Evolutionary conservation across 345 rosid genomes (phyloP), one percentile per base, ranked within the genome.

Genomic region (Salix exigua): DNA sequence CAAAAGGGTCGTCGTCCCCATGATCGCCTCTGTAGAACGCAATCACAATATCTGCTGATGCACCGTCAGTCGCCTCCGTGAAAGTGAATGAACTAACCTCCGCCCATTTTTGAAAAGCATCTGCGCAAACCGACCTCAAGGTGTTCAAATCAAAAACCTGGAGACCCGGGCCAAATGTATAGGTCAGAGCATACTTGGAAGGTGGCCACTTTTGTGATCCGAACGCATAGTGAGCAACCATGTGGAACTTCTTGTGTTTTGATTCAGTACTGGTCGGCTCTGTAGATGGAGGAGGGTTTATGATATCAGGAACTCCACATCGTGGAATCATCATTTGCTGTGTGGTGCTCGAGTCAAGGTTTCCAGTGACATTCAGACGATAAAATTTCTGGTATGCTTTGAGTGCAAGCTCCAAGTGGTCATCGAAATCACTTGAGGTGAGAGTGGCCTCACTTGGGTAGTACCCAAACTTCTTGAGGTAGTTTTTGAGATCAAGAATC

Each of bases 391-490:
- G 68, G 68, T 65, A 33, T 26, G 38, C 21, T 26, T 16, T 68
- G 33, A 68, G 40, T 6, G 50, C 53, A 19, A 26, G 42, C 53
- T 44, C 53, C 17, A 68, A 68, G 11, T 9, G 21, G 9, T 68
- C 72, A 44, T 68, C 50, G n/a, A 33, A 65, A 8, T 30, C 7
- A 33, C 33, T 31, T 19, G n/a, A 5, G 11, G 19, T 23, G 16
- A 6, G 26, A n/a, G 62, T 70, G 60, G 30, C 8, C 19, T 51
- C 38, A 23, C 19, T 28, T 2, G n/a, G 51, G 30, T 26, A 65
- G 76, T 80, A 80, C 2, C 82, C 79, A 1, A 75, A 62, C 23
- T 71, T 71, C 21, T 53, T 30, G 13, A 80, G 63, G 44, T 51
- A 71, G 14, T 53, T 67, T 38, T 80, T 80, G 58, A 70, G 53